Evolutionary conservation across 1,284 basidiomycete genomes (phyloP), one percentile per base, ranked within the genome.

Genomic region (Sporisorium reilianum): DNA sequence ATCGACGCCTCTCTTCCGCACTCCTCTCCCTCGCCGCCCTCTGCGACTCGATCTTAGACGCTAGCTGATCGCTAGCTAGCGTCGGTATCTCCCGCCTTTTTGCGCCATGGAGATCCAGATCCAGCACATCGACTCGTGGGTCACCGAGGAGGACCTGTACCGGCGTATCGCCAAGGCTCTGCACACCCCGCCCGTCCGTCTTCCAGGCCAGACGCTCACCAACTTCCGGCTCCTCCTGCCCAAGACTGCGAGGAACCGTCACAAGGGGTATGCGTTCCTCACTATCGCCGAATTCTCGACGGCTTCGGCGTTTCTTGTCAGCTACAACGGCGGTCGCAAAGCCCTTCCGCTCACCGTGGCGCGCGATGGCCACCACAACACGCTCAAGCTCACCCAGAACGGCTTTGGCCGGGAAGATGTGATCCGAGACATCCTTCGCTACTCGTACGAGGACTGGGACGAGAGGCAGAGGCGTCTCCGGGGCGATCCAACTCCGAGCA

Each of bases 121-220:
- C 34, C 46, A 58, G 6, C 20, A 44, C 4, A 72, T 72, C 52
- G 55, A 67, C 22, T 10, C 41, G 0, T 72, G 69, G 69, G 69
- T 66, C 45, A 64, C 51, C 28, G 55, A 64, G 26, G 59, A 72
- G 16, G 59, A 67, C n/a, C 57, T 72, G 3, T 67, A 72, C 64
- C 59, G 40, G 20, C 52, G 36, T 23, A 36, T 67, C 28, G 64
- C 69, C 20, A 12, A 14, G 18, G 69, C 64, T 18, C 55, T 72
- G 3, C 69, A 72, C 45, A 56, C 41, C 8, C 46, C 32, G 7
- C 69, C 69, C 14, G 64, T 72, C 18, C 55, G 50, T 12, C 41
- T 61, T 10, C 34, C 55, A 5, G 57, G 60, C 0, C 42, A 63
- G 20, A 53, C 36, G 1, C 40, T 64, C 10, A 57, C 56, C 28